Base-by-base conservation (phyloP, 768 basidiomycete species). In the Piloderma croceum region DNA sequence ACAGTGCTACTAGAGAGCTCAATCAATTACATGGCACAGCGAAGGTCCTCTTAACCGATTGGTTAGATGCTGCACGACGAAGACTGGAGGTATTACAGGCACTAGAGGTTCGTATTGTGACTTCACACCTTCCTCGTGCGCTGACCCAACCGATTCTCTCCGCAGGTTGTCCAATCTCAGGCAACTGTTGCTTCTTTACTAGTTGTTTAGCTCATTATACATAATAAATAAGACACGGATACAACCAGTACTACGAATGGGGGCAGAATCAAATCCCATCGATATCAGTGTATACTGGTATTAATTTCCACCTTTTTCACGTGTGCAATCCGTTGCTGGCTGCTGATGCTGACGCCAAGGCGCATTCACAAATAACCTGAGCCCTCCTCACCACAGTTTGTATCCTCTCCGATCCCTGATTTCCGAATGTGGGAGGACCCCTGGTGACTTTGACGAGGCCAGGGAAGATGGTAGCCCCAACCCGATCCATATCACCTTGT, bases 71-170 rank as follows among this genome's bases (percentile, higher is more conserved):
- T 51, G 92, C 91, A 7, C 71, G 94, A 48, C 71, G 76, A 56
- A 74, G 92, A 58, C 61, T 99, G 45, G 90, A 96, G 64, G 91
- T 96, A 23, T 73, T 88, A 59, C 94, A 97, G 61, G 89, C 91
- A 31, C 61, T 99, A 49, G 85, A 93, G 70, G 90, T 89, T 51
- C 50, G 65, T 48, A 15, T 32, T 31, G 31, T 25, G 13, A 36
- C 34, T 35, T 31, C 1, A 11, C 27, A 32, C 19, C 39, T 39
- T 23, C 36, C 17, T 7, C 39, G 23, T 15, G 15, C 18, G 36
- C 24, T 24, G 10, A 43, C 40, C 42, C 37, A 40, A 48, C 48
- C 45, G 45, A 46, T 37, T 9, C 15, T 22, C 27, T 38, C 40
- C 41, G 33, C 55, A 91, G 87, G 77, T 91, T 42, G 79, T 90